phyloP scores from a whole-genome alignment of 768 basidiomycete genomes.

The Tulasnella calospora region DNA sequence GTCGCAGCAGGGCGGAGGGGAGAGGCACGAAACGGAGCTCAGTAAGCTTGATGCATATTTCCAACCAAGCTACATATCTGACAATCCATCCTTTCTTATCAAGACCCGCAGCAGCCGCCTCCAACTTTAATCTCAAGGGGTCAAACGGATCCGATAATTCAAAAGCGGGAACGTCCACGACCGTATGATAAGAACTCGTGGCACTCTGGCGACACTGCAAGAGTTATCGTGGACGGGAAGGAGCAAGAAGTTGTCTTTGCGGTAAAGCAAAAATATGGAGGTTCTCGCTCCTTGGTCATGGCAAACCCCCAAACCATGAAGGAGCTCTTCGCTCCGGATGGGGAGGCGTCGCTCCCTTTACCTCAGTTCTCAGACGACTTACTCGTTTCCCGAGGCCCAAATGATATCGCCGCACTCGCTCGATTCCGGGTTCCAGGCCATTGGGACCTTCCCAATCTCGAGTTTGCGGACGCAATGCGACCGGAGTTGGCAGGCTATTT shows the following conservation, averaged over 20 bases:
- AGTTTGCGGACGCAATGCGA: not conserved
- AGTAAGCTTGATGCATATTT: not conserved
- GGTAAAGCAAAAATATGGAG: not conserved
- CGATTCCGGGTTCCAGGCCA: not conserved
- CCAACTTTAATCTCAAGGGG: not conserved
- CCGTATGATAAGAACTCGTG: not conserved
- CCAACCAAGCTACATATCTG: not conserved
- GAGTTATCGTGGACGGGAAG: not conserved
- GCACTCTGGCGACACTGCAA: not conserved
- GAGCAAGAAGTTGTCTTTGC: not conserved
- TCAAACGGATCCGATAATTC: not conserved
- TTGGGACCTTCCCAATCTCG: not conserved
- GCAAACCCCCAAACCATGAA: not conserved
- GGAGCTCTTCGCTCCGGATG: not conserved
- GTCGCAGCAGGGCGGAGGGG: not conserved
- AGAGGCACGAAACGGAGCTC: not conserved
- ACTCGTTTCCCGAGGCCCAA: not conserved
- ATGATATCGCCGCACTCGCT: not conserved
- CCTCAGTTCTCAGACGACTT: not conserved
- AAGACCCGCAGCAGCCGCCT: not conserved
- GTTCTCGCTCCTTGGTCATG: not conserved
- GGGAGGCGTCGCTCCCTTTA: not conserved
- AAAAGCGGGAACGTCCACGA: not conserved
- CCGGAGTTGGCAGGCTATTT: not conserved
- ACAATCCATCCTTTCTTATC: not conserved